Evolutionary conservation across 2,329 filamentous ascomycete species (phyloP).

Genomic region (Metarhizium robertsii): DNA sequence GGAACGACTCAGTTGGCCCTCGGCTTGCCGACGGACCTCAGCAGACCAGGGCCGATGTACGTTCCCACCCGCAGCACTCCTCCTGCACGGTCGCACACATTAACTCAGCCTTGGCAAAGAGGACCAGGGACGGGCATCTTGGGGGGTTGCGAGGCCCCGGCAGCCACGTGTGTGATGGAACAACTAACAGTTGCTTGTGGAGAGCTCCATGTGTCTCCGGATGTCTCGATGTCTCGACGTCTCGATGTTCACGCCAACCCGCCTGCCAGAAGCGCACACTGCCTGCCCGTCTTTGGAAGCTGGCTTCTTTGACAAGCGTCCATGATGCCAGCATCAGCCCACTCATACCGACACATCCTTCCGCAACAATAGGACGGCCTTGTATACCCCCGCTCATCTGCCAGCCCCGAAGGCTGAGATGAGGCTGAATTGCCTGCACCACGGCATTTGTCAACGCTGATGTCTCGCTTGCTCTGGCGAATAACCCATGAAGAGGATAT

Average conservation of each 20-base stretch:
- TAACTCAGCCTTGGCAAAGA: not conserved
- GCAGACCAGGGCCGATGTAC: not conserved
- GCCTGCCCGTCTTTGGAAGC: not conserved
- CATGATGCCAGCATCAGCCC: not conserved
- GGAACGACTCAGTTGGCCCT: no score
- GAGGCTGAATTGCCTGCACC: constrained; percentile 1
- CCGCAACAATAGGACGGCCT: not conserved
- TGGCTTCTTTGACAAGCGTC: not conserved
- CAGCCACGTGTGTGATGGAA: constrained; percentile 10
- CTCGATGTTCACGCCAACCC: not conserved
- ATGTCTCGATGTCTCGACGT: not conserved
- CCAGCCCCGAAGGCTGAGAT: not conserved
- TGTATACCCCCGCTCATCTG: not conserved
- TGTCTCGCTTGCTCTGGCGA: not conserved
- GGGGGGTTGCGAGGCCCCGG: constrained; percentile 7
- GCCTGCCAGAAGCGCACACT: not conserved
- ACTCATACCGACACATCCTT: not conserved
- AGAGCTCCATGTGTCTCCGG: not conserved
- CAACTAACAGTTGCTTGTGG: not conserved
- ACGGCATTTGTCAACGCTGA: not conserved
- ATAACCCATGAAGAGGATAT: not conserved
- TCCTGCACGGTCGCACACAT: no score
- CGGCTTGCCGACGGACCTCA: not conserved
- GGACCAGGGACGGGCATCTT: constrained; percentile 3
- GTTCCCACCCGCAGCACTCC: no score